phyloP scores from a whole-genome alignment of 2,329 filamentous ascomycete species.

The Aspergillus novoparasiticus region DNA sequence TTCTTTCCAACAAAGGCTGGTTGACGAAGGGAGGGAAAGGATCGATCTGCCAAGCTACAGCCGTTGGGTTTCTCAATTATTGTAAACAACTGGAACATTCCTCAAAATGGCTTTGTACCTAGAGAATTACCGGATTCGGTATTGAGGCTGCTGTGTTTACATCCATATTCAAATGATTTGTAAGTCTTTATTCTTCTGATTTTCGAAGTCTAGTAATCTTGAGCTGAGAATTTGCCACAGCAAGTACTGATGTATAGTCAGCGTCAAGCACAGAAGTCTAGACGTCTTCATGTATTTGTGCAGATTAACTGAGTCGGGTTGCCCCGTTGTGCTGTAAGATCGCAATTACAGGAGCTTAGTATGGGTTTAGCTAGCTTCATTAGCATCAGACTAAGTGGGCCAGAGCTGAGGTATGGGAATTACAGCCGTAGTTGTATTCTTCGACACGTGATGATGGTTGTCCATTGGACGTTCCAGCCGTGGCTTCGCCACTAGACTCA shows the following conservation, averaged over 20 bases:
- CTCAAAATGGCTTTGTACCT: neutral
- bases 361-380: constrained; percentile 2
- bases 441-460: neutral
- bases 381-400: neutral
- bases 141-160: neutral
- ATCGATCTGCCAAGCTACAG: neutral
- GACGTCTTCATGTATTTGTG: neutral
- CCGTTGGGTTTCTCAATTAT: neutral
- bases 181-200: neutral
- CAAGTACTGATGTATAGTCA: neutral
- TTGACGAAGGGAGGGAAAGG: neutral
- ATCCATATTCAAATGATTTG: neutral
- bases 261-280: neutral
- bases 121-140: neutral
- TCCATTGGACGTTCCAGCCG: neutral
- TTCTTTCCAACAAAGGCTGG: neutral
- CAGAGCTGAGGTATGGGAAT: neutral
- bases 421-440: neutral
- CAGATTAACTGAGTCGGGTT: neutral
- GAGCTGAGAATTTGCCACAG: neutral
- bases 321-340: constrained; percentile 6
- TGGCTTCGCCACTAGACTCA: neutral
- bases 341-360: constrained; percentile 8
- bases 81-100: neutral
- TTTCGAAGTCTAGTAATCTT: neutral